phyloP scores from a whole-genome alignment of 1,284 basidiomycete species.

The Ceratobasidium sp. region DNA sequence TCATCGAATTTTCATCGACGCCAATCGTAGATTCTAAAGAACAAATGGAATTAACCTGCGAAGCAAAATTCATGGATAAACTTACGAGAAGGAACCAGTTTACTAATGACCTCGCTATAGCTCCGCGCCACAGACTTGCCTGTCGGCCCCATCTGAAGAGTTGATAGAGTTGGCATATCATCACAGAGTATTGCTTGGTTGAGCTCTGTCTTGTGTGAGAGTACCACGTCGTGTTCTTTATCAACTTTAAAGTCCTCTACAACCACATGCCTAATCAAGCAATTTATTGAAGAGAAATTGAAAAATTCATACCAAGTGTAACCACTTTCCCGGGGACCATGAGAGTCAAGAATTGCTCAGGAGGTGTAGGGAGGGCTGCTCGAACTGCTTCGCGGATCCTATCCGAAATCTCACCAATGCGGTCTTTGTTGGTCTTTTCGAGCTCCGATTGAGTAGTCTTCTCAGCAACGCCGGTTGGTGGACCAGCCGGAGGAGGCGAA shows the following conservation, averaged over 20 bases:
- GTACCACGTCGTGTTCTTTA: background rate
- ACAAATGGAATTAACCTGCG: too few species aligned
- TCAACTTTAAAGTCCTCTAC: conserved; percentile 9
- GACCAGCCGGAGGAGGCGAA: too few species aligned
- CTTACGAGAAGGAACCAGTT: conserved; percentile 10
- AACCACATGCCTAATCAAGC: background rate
- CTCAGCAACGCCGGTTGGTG: too few species aligned
- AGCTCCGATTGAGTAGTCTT: background rate
- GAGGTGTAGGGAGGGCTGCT: conserved; percentile 7
- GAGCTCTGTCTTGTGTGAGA: background rate
- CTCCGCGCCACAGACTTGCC: conserved; percentile 16
- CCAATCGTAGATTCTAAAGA: background rate
- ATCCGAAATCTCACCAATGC: conserved; percentile 6
- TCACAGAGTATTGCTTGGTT: conserved; percentile 20
- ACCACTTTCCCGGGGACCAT: conserved; percentile 35
- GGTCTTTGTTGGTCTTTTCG: background rate
- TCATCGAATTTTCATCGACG: background rate
- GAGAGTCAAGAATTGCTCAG: conserved; percentile 17
- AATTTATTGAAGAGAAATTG: background rate
- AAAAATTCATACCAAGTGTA: conserved; percentile 1
- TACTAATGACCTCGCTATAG: background rate
- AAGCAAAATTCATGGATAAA: background rate
- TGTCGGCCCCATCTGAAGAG: conserved; percentile 19
- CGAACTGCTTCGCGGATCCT: conserved; percentile 16
- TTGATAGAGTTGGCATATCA: conserved; percentile 20